These are phyloP conservation scores for Microsporum canis DNA, from an alignment of 2,329 filamentous ascomycete species.

Conservation along the genomic window DNA sequence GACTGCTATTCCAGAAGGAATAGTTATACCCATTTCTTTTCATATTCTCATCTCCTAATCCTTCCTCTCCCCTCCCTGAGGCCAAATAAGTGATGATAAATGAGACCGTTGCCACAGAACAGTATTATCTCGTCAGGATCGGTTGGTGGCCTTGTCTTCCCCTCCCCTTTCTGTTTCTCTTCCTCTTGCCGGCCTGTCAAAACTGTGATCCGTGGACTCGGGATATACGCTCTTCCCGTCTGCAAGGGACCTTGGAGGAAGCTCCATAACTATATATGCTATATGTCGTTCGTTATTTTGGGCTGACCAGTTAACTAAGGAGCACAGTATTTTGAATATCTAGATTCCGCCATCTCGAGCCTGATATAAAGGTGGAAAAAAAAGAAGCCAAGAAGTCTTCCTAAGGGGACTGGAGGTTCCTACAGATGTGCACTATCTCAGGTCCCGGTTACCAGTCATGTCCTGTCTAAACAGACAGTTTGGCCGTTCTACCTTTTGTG, in stretches of 20 bases:
- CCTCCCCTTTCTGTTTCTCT: neutral
- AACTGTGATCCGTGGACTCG: neutral
- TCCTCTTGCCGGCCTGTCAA: neutral
- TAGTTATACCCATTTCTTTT: neutral
- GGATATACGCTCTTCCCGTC: neutral
- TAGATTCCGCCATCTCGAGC: neutral
- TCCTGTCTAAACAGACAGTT: neutral
- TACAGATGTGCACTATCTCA: neutral
- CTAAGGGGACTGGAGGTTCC: no score
- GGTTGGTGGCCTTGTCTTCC: neutral
- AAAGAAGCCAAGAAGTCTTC: neutral
- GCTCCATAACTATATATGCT: neutral
- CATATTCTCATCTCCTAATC: neutral
- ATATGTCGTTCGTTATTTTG: neutral
- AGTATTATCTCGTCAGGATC: neutral
- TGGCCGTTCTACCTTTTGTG: neutral
- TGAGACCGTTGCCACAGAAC: neutral
- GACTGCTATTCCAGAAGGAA: neutral
- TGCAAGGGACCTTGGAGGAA: neutral
- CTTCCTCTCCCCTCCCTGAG: neutral
- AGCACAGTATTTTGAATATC: neutral
- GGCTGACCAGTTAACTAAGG: neutral
- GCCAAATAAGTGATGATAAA: neutral
- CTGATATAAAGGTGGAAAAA: neutral
- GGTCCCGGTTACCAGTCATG: neutral